These are phyloP conservation scores for Ophiostoma sp. DNA, from an alignment of 2,329 filamentous ascomycete species.

Conservation along the genomic window DNA sequence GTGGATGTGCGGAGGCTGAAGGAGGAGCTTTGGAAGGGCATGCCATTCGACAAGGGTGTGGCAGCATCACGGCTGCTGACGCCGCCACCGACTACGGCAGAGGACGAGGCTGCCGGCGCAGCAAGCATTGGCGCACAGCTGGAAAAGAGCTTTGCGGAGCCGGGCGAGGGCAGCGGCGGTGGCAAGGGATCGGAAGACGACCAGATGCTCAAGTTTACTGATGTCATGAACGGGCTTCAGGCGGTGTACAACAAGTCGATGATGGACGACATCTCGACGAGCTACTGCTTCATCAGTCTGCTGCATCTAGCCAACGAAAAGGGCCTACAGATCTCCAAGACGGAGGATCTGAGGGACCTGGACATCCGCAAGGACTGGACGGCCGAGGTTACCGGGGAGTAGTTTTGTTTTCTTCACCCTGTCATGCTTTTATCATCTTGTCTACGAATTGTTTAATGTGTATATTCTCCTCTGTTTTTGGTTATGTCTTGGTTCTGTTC, in stretches of 20 bases:
- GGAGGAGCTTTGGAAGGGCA: constrained; percentile 65
- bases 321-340: constrained; percentile 69
- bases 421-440: background rate
- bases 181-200: constrained; percentile 38
- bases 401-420: constrained; percentile 13
- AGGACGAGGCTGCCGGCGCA: background rate
- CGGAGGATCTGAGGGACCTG: constrained; percentile 53
- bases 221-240: constrained; percentile 85
- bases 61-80: constrained; percentile 30
- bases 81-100: constrained; percentile 22
- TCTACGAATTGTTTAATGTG: background rate
- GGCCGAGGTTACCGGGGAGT: constrained; percentile 49
- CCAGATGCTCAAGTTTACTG: constrained; percentile 71
- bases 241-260: constrained; percentile 76
- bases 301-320: constrained; percentile 91
- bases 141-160: constrained; percentile 18
- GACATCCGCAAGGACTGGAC: constrained; percentile 58
- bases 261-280: constrained; percentile 93
- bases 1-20: constrained; percentile 64
- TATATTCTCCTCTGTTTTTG: too few relatives aligned
- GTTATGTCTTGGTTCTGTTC: too few relatives aligned
- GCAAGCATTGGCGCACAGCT: constrained; percentile 20
- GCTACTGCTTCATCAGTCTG: constrained; percentile 85
- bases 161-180: constrained; percentile 23
- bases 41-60: constrained; percentile 49